phyloP scores from a whole-genome alignment of 2,329 filamentous ascomycete species.

The Epichloe uncinata region DNA sequence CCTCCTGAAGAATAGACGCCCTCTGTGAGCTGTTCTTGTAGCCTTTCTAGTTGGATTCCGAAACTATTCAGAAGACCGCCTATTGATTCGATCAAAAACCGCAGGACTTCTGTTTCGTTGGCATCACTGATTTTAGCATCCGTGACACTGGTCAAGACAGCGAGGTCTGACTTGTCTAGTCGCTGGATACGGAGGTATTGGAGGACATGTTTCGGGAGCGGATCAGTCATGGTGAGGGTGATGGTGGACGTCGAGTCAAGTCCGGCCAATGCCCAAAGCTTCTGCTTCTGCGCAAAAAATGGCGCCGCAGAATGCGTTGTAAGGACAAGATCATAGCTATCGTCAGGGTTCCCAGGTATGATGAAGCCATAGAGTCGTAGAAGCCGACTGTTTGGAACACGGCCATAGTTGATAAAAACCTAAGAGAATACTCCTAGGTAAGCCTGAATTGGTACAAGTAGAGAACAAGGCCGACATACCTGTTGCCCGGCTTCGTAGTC shows the following conservation, averaged over 20 bases:
- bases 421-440: slow-evolving; percentile 1
- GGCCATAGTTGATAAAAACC: slow-evolving; percentile 22
- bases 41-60: slow-evolving; percentile 16
- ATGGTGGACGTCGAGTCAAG: slow-evolving; percentile 19
- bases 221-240: slow-evolving; percentile 19
- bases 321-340: slow-evolving; percentile 24
- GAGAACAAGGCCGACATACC: slow-evolving; percentile 12
- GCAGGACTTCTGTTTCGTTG: slow-evolving; percentile 20
- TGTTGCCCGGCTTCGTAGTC: slow-evolving; percentile 21
- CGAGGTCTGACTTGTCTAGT: slow-evolving; percentile 16
- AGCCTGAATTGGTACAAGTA: background rate
- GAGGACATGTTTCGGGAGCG: slow-evolving; percentile 20
- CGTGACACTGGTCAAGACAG: slow-evolving; percentile 12
- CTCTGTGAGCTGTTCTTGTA: slow-evolving; percentile 18
- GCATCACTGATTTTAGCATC: slow-evolving; percentile 16
- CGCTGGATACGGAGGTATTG: slow-evolving; percentile 24
- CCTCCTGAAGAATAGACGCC: slow-evolving; percentile 18
- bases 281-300: slow-evolving; percentile 21
- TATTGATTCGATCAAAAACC: slow-evolving; percentile 20
- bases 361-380: slow-evolving; percentile 25
- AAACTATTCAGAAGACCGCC: slow-evolving; percentile 16
- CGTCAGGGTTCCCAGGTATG: slow-evolving; percentile 20
- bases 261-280: slow-evolving; percentile 20
- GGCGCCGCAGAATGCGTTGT: slow-evolving; percentile 19
- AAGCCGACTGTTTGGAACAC: slow-evolving; percentile 21